Conservation (phyloP, 805 yeast genomes). For the Ogataea minuta region DNA sequence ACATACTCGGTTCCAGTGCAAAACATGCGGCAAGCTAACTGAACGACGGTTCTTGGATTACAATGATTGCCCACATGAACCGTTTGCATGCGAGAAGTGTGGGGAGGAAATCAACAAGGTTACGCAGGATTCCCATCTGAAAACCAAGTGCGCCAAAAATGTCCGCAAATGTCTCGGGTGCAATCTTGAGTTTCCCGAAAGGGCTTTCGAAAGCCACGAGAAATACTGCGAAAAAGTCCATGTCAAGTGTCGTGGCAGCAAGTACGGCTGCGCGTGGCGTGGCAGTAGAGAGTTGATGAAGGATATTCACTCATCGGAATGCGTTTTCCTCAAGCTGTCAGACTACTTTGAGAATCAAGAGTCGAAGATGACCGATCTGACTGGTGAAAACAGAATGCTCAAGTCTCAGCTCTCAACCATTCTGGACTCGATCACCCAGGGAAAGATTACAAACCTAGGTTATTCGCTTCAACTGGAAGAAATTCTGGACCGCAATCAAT, state of each 20-base stretch:
- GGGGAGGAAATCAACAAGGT: conserved; percentile 29
- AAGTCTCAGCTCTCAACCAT: conserved; percentile 45
- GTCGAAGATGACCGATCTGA: conserved; percentile 29
- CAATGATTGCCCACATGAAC: conserved; percentile 39
- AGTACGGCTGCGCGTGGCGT: conserved; percentile 51
- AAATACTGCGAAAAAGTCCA: conserved; percentile 41
- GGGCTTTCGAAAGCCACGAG: conserved; percentile 39
- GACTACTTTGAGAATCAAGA: conserved; percentile 29
- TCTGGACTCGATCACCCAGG: conserved; percentile 47
- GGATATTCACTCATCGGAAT: conserved; percentile 29
- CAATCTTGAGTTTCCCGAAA: conserved; percentile 40
- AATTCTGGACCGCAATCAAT: conserved; percentile 27
- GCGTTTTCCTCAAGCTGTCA: conserved; percentile 29
- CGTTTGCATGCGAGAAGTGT: conserved; percentile 40
- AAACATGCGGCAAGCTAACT: conserved; percentile 21
- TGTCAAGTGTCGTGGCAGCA: conserved; percentile 45
- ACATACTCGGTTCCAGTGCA: conserved; percentile 39
- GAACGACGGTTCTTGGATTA: conserved; percentile 20
- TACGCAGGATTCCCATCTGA: conserved; percentile 36
- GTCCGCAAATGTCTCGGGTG: conserved; percentile 40
- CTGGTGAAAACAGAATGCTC: conserved; percentile 38
- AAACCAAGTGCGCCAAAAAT: conserved; percentile 40
- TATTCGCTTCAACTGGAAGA: conserved; percentile 48
- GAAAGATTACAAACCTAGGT: conserved; percentile 50
- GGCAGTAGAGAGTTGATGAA: conserved; percentile 33